A percentile compares a stretch with the other conserved stretches of the same genome.
Conservation (phyloP, 129 eudicot genomes). For the Erigeron canadensis region DNA sequence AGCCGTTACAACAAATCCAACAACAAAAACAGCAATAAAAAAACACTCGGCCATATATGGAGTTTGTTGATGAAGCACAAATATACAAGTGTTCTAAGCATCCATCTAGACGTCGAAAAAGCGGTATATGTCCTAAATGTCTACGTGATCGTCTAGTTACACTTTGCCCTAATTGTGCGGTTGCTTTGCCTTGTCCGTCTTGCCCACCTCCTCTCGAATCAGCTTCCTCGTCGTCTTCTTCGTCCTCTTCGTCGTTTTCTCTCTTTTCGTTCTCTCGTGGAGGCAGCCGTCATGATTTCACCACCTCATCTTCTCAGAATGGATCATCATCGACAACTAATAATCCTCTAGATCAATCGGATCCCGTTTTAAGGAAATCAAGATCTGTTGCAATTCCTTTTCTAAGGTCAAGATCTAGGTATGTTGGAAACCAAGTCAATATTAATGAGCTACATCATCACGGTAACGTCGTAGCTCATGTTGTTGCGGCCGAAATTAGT, state of each 20-base stretch:
- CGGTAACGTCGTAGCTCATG: too few relatives aligned
- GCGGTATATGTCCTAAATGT: slow-evolving; percentile 76
- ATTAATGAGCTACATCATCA: too few relatives aligned
- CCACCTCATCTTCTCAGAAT: slow-evolving; percentile 15
- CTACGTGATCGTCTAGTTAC: slow-evolving; percentile 72
- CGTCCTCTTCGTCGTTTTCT: slow-evolving; percentile 37
- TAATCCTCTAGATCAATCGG: slow-evolving; percentile 27
- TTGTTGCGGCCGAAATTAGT: background rate
- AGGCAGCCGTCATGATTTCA: slow-evolving; percentile 37
- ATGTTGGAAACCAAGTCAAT: slow-evolving; percentile 22
- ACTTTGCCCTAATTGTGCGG: slow-evolving; percentile 72
- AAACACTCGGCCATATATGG: slow-evolving; percentile 30
- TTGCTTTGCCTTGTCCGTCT: slow-evolving; percentile 60
- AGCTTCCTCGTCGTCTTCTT: slow-evolving; percentile 50
- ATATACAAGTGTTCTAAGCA: slow-evolving; percentile 78
- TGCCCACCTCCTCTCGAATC: slow-evolving; percentile 37
- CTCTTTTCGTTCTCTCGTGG: slow-evolving; percentile 34
- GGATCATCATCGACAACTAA: slow-evolving; percentile 13
- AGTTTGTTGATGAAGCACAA: slow-evolving; percentile 59
- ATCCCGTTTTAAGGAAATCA: slow-evolving; percentile 70
- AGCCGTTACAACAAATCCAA: background rate
- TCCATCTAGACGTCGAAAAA: slow-evolving; percentile 61
- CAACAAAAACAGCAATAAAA: background rate
- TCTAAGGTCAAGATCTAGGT: slow-evolving; percentile 44
- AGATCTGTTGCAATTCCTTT: slow-evolving; percentile 66